These are phyloP conservation scores for Acanthamoeba pearcei DNA, from an alignment of 208 protist species.

Conservation along the genomic window DNA sequence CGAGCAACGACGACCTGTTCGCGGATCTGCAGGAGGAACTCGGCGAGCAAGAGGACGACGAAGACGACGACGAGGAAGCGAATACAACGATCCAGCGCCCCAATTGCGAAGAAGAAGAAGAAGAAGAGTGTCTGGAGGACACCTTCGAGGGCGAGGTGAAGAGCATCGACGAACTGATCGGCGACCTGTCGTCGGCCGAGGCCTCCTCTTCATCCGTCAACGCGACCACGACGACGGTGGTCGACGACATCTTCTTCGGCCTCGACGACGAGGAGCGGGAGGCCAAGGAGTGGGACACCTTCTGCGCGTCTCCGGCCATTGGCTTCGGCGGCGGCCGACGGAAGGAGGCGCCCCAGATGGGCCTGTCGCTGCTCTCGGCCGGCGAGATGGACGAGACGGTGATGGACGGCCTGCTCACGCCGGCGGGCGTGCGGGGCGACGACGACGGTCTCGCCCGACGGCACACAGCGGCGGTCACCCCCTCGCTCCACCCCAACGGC, in stretches of 20 bases:
- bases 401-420: constrained; percentile 30
- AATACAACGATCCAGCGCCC: background rate
- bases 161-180: background rate
- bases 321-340: background rate
- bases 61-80: background rate
- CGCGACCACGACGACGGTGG: background rate
- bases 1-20: background rate
- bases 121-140: background rate
- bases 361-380: background rate
- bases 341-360: background rate
- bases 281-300: constrained; percentile 22
- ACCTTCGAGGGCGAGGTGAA: background rate
- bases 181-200: background rate
- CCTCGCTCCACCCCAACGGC: background rate
- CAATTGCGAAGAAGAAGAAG: background rate
- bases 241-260: constrained; percentile 37
- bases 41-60: background rate
- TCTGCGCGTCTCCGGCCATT: background rate
- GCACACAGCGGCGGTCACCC: background rate
- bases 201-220: background rate
- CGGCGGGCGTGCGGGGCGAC: background rate
- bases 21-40: constrained; percentile 29
- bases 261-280: constrained; percentile 9
- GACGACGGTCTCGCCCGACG: background rate
- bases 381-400: constrained; percentile 10